phyloP scores from a whole-genome alignment of 306 rosid species.

The Lagenaria siceraria region DNA sequence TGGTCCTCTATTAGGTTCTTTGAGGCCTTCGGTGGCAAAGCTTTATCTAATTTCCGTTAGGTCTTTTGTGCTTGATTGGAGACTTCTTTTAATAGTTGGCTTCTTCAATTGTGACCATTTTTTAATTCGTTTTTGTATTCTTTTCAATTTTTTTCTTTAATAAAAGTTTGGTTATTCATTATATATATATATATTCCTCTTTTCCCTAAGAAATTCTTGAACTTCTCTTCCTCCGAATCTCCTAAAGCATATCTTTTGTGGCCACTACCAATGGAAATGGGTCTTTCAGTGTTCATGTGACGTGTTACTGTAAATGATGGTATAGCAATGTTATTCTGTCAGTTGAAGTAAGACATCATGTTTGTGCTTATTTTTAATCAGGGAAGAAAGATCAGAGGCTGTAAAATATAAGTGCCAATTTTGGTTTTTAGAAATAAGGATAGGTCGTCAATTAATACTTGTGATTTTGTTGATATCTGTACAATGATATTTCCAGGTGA shows the following conservation, averaged over 20 bases:
- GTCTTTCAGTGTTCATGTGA: neutral
- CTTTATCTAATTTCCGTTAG: too few relatives aligned
- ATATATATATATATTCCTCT: neutral
- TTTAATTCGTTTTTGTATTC: too few relatives aligned
- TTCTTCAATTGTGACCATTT: too few relatives aligned
- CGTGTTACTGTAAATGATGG: neutral
- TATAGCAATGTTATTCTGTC: neutral
- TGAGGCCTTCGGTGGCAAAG: too few relatives aligned
- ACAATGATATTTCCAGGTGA: slow-evolving; percentile 51
- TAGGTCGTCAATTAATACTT: neutral
- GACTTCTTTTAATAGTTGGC: too few relatives aligned
- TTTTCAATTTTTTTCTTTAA: too few relatives aligned
- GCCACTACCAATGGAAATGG: neutral
- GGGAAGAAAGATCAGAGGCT: neutral
- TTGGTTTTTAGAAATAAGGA: neutral
- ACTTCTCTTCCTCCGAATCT: neutral
- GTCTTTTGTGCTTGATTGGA: too few relatives aligned
- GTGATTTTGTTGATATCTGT: neutral
- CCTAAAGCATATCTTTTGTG: neutral
- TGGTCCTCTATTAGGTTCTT: too few relatives aligned
- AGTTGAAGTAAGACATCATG: neutral
- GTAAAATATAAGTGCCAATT: neutral
- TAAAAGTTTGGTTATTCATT: too few relatives aligned
- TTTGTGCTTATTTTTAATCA: neutral
- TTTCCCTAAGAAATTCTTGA: neutral